phyloP scores from a whole-genome alignment of 257 asterid species.

The Rehmannia glutinosa region DNA sequence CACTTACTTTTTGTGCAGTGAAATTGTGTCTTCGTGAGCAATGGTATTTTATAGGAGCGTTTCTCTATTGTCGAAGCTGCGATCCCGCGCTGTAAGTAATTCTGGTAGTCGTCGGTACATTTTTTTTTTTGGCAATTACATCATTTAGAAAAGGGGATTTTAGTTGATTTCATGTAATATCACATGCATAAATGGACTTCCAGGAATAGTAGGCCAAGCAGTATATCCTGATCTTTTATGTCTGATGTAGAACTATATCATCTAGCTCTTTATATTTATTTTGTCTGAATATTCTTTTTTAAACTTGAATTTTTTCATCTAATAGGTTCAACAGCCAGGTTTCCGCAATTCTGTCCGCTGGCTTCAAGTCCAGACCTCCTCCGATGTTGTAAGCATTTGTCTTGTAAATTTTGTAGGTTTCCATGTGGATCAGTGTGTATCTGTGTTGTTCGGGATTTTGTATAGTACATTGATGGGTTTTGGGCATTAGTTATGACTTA shows the following conservation, averaged over 20 bases:
- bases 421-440: background rate
- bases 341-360: conserved; percentile 62
- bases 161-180: background rate
- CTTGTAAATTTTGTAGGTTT: background rate
- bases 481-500: background rate
- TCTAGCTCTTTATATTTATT: background rate
- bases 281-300: background rate
- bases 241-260: background rate
- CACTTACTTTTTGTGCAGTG: conserved; percentile 11
- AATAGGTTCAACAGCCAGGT: conserved; percentile 56
- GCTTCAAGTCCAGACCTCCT: conserved; percentile 75
- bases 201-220: no score
- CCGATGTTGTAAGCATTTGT: conserved; percentile 44
- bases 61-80: conserved; percentile 40
- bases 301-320: background rate
- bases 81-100: conserved; percentile 35
- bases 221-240: background rate
- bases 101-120: background rate
- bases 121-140: background rate
- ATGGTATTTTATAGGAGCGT: conserved; percentile 37
- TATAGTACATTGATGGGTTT: background rate
- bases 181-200: background rate
- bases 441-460: background rate
- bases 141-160: background rate
- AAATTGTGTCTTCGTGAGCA: conserved; percentile 1